A percentile compares a stretch with the other conserved stretches of the same genome.
Conservation (phyloP, 768 basidiomycete species). For the Vararia minispora region DNA sequence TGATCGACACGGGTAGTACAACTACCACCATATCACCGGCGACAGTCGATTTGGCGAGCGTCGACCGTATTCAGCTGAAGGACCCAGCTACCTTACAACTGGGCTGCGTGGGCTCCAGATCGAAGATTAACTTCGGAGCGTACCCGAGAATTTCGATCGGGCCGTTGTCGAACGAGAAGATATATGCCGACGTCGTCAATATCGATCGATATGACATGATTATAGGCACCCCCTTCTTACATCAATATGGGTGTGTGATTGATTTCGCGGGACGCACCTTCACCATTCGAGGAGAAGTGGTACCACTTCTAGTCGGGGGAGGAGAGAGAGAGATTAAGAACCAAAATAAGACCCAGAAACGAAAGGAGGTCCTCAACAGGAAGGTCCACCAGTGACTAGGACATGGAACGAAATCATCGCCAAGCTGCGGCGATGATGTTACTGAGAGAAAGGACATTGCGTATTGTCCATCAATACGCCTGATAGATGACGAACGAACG, state of each 20-base stretch:
- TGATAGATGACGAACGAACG: not conserved
- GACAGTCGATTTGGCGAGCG: no score
- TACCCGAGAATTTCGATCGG: slow-evolving; percentile 21
- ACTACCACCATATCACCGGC: no score
- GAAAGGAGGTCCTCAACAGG: not conserved
- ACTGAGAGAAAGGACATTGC: not conserved
- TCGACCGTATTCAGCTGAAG: slow-evolving; percentile 17
- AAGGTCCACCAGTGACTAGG: not conserved
- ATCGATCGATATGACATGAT: slow-evolving; percentile 20
- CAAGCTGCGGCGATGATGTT: slow-evolving; percentile 8
- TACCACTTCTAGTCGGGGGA: no score
- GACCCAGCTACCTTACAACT: slow-evolving; percentile 27
- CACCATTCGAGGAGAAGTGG: no score
- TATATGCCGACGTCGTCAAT: slow-evolving; percentile 19
- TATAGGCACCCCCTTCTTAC: slow-evolving; percentile 23
- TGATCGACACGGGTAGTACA: no score
- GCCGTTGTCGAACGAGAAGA: slow-evolving; percentile 18
- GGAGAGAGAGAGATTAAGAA: no score
- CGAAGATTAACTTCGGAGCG: slow-evolving; percentile 23
- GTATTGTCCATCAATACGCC: not conserved
- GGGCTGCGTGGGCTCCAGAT: slow-evolving; percentile 29
- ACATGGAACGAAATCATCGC: slow-evolving; percentile 14
- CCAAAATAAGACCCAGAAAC: no score
- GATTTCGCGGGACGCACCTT: slow-evolving; percentile 3
- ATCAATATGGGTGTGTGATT: slow-evolving; percentile 11